Base-by-base conservation (phyloP, 495 filamentous ascomycete genomes). In the Lasiosphaeriaceae sp. region DNA sequence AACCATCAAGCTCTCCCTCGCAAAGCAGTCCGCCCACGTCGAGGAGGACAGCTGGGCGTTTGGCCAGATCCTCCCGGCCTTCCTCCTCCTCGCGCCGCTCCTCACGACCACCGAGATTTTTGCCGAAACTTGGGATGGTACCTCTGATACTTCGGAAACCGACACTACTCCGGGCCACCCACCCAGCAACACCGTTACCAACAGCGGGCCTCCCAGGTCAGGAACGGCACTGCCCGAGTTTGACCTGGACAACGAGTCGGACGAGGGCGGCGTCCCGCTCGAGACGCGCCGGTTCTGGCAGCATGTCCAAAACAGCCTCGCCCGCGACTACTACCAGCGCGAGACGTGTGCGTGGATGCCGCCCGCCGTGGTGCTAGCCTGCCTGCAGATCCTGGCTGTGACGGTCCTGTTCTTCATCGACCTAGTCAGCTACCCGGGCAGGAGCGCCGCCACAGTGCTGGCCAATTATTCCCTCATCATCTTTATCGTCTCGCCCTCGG, bases 41-140 rank as follows among this genome's bases (percentile, higher is more conserved):
- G 19, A 53, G 3, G 50, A 53, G 11, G 11, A 44, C n/a, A 17
- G n/a, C 20, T 44, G 31, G 37, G 37, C 31, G 14, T 53, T 53
- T 31, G 50, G 50, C 19, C 50, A 53, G 37, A 53, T 53, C 16
- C 50, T 53, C 12, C 50, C 50, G 1, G 20, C 5, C 3, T 53
- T 44, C 34, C 50, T 53, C 9, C 50, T 53, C 16, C 4, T 53
- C 11, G 29, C 6, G 16, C 34, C 50, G 11, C 11, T 53, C 50
- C 12, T 53, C 5, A 35, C 17, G 7, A 41, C 39, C 5, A 17
- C 14, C 16, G 39, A 17, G 14, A 2, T n/a, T 17, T 0, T 43
- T 31, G 26, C n/a, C n/a, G n/a, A n/a, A n/a, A n/a, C n/a, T n/a
- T n/a, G n/a, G n/a, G n/a, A n/a, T 37, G 34, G 34, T 0, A 37